Base-by-base conservation (phyloP, 2,329 filamentous ascomycete genomes). In the Aspergillus neoniger region DNA sequence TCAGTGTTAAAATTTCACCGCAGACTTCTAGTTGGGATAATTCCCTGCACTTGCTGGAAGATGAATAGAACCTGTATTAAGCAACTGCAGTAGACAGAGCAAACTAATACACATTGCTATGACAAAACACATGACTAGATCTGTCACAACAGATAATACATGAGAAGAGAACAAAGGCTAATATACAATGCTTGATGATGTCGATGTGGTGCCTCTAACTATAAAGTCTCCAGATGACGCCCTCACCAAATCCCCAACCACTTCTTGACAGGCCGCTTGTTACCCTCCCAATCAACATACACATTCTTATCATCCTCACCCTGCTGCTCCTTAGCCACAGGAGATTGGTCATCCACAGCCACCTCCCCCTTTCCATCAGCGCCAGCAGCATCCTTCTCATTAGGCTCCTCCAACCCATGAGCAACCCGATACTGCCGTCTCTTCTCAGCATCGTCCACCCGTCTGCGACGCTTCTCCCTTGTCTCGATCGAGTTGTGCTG, bases 381-480 rank as follows among this genome's bases (percentile, higher is more conserved):
- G 10, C 32, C 53, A 1, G 8, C 52, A 32, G 5, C 67, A 30
- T 74, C 75, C 61, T 57, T 53, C 38, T 72, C 72, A 55, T 70
- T 74, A 61, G 69, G 72, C 67, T 79, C 80, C 74, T 92, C 89
- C 71, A 96, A 76, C 9, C 92, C 92, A 81, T 96, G 92, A 62
- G 90, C 91, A 77, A 91, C 88, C 70, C 93, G 87, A 78, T 92
- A 99, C 76, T 91, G 88, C 63, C 86, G 86, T 70, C 94, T 85
- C 86, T 97, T 96, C 75, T 89, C 85, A 28, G 95, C 89, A 79
- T 99, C 95, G 67, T 96, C 92, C 58, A 92, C 83, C 67, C 87
- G 88, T 71, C 84, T 84, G 70, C 86, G 85, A 58, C 93, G 85
- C 79, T 87, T 87, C 76, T 93, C 91, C 55, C 84, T 82, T 28